phyloP scores from a whole-genome alignment of 306 rosid genomes.

The Medicago truncatula region MtrunA17r5.0-ANR NC_053043.1:19191001-19191500 shows the following conservation, averaged over 20 bases:
- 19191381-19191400: not conserved
- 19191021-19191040: slow-evolving; percentile 27
- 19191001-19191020: slow-evolving; percentile 7
- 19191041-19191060: not conserved
- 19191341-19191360: slow-evolving; percentile 21
- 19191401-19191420: not conserved
- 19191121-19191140: slow-evolving; percentile 66
- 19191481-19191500: not conserved
- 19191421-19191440: too few species aligned
- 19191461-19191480: slow-evolving; percentile 13
- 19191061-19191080: not conserved
- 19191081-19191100: slow-evolving; percentile 73
- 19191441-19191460: not conserved
- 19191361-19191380: slow-evolving; percentile 16
- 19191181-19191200: slow-evolving; percentile 7
- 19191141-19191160: slow-evolving; percentile 62
- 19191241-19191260: slow-evolving; percentile 32
- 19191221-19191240: slow-evolving; percentile 11
- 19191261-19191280: slow-evolving; percentile 26
- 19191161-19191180: slow-evolving; percentile 16
- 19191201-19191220: slow-evolving; percentile 6
- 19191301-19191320: slow-evolving; percentile 23
- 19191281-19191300: not conserved
- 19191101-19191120: slow-evolving; percentile 81
- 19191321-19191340: slow-evolving; percentile 21